These are phyloP conservation scores for Miscanthus sacchariflorus DNA, from an alignment of 202 grass and related monocot species.

Conservation along the genomic window DNA sequence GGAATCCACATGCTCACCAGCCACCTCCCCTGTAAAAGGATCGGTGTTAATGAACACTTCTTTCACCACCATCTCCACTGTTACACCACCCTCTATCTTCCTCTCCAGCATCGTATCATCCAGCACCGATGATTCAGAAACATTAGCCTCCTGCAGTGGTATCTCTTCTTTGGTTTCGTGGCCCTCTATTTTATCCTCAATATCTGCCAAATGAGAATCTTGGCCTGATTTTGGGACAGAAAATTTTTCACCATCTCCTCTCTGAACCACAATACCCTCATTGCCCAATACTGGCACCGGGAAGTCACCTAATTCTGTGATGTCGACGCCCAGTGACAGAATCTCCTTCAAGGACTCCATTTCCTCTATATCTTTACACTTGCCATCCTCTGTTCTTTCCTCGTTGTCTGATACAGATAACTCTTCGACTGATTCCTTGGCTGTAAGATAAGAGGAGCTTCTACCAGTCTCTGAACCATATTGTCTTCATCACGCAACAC, in stretches of 20 bases:
- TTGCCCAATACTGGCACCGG: neutral
- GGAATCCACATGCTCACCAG: slow-evolving; percentile 14
- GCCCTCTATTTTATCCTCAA: neutral
- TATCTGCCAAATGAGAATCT: neutral
- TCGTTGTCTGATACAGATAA: neutral
- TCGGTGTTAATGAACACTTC: neutral
- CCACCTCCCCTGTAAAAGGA: slow-evolving; percentile 16
- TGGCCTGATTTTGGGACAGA: neutral
- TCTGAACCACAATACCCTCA: neutral
- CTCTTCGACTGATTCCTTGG: neutral
- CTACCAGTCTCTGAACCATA: neutral
- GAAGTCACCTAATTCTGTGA: too few relatives aligned
- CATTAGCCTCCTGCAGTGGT: neutral
- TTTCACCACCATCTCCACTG: neutral
- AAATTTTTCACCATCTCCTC: neutral
- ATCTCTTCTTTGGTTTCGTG: neutral
- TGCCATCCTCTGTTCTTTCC: neutral
- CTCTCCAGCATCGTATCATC: neutral
- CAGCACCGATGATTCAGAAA: neutral
- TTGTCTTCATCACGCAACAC: neutral
- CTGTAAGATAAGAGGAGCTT: neutral
- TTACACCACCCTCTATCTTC: slow-evolving; percentile 27
- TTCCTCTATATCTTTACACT: neutral
- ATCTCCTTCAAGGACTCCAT: neutral
- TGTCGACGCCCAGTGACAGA: too few relatives aligned